Evolutionary conservation across 2,329 filamentous ascomycete species (phyloP).

Genomic region (Madurella fahalii): DNA sequence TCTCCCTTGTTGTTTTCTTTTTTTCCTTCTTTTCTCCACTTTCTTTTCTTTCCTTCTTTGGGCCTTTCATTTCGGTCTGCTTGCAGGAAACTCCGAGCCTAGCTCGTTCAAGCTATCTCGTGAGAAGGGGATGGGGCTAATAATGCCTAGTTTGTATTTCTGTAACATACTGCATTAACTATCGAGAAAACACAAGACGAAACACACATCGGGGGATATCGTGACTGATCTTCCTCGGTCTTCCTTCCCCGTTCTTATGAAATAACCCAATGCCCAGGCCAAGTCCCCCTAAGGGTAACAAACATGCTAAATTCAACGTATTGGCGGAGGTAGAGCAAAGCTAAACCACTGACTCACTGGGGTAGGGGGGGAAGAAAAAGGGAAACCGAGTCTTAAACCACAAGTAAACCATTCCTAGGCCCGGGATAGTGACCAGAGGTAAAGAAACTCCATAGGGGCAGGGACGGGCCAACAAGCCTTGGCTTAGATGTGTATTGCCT

Average conservation of each 20-base stretch:
- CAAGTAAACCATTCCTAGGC: background rate
- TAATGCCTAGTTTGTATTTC: background rate
- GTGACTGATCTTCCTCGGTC: background rate
- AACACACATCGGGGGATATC: background rate
- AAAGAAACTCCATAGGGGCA: background rate
- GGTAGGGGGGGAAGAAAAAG: background rate
- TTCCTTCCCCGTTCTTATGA: background rate
- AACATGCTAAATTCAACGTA: background rate
- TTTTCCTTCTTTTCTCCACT: too few species aligned
- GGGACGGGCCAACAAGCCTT: background rate
- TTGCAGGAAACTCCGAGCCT: too few species aligned
- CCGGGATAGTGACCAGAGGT: background rate
- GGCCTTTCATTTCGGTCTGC: too few species aligned
- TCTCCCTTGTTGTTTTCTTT: too few species aligned
- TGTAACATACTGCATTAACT: background rate
- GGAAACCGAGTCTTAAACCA: background rate
- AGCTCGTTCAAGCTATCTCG: too few species aligned
- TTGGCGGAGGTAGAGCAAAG: background rate
- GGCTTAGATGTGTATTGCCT: conserved; percentile 2
- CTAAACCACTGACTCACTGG: background rate
- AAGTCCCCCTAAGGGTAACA: background rate
- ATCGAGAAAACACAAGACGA: background rate
- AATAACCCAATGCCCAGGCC: background rate
- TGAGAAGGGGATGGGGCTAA: too few species aligned
- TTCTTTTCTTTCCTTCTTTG: too few species aligned